Evolutionary conservation across 768 basidiomycete genomes (phyloP).

Genomic region (Chalciporus piperatus): DNA sequence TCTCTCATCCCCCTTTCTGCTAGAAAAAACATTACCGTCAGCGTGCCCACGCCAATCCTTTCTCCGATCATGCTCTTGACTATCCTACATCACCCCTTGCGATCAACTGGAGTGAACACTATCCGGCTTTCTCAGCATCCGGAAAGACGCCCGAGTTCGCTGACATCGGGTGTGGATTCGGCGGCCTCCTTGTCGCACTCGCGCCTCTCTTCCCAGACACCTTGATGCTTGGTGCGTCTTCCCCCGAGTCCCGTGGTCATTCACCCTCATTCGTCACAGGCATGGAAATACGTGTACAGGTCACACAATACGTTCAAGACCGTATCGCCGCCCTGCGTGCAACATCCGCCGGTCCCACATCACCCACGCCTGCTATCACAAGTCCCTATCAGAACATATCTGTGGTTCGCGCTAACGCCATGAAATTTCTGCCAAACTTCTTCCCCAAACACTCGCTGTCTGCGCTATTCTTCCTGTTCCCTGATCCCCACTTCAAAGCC

Average conservation of each 20-base stretch:
- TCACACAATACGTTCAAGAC: conserved; percentile 94
- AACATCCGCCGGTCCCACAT: conserved; percentile 34
- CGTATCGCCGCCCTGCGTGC: conserved; percentile 91
- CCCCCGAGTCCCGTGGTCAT: background rate
- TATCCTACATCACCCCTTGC: conserved; percentile 76
- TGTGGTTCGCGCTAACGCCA: conserved; percentile 92
- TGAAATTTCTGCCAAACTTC: conserved; percentile 98
- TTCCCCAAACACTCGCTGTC: conserved; percentile 88
- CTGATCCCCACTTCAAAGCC: conserved; percentile 97
- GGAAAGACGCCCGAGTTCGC: conserved; percentile 86
- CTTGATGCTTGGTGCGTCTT: conserved; percentile 83
- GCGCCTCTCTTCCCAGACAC: conserved; percentile 90
- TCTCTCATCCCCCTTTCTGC: background rate
- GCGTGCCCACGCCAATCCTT: conserved; percentile 82
- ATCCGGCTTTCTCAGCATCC: conserved; percentile 60
- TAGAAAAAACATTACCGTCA: conserved; percentile 86
- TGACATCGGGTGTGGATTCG: conserved; percentile 97
- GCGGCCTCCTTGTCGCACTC: conserved; percentile 85
- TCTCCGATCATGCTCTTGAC: conserved; percentile 83
- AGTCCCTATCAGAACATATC: conserved; percentile 83
- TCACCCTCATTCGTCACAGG: conserved; percentile 44
- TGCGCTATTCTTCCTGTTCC: conserved; percentile 96
- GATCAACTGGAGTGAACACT: conserved; percentile 84
- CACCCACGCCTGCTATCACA: conserved; percentile 24
- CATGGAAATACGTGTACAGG: conserved; percentile 95